phyloP scores from a whole-genome alignment of 2,329 filamentous ascomycete genomes.

The Curvularia sp. region DNA sequence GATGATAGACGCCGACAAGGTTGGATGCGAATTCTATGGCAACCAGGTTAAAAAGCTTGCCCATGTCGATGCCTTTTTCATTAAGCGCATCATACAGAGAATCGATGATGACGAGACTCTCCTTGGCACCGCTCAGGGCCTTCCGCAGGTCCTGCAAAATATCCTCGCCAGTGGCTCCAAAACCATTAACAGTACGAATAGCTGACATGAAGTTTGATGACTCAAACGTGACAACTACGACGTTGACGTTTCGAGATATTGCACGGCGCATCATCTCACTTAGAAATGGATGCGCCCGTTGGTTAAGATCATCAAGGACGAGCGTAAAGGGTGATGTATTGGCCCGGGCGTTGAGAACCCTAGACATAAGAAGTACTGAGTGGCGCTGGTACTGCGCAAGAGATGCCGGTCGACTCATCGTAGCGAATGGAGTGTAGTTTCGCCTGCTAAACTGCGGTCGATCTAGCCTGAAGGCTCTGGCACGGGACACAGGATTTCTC shows the following conservation, averaged over 20 bases:
- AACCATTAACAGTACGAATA: slow-evolving; percentile 71
- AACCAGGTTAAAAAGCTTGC: slow-evolving; percentile 73
- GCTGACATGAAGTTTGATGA: slow-evolving; percentile 69
- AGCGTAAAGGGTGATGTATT: slow-evolving; percentile 86
- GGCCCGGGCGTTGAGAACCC: slow-evolving; percentile 78
- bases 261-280: slow-evolving; percentile 77
- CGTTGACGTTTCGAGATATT: slow-evolving; percentile 60
- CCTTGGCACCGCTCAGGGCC: slow-evolving; percentile 31
- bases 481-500: slow-evolving; percentile 3
- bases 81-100: slow-evolving; percentile 70
- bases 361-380: slow-evolving; percentile 82
- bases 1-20: slow-evolving; percentile 81
- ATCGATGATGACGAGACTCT: slow-evolving; percentile 76
- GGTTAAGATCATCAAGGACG: slow-evolving; percentile 83
- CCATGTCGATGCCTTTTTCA: slow-evolving; percentile 53
- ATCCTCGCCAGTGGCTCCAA: slow-evolving; percentile 65
- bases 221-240: slow-evolving; percentile 80
- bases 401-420: slow-evolving; percentile 32
- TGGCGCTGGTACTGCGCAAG: slow-evolving; percentile 75
- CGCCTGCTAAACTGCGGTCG: slow-evolving; percentile 16
- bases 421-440: slow-evolving; percentile 20
- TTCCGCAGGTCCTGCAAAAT: slow-evolving; percentile 35
- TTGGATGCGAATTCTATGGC: slow-evolving; percentile 69
- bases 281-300: slow-evolving; percentile 73
- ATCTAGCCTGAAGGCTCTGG: slow-evolving; percentile 27